Base-by-base conservation (phyloP, 2,329 filamentous ascomycete species). In the Penicillium rolfsii region DNA sequence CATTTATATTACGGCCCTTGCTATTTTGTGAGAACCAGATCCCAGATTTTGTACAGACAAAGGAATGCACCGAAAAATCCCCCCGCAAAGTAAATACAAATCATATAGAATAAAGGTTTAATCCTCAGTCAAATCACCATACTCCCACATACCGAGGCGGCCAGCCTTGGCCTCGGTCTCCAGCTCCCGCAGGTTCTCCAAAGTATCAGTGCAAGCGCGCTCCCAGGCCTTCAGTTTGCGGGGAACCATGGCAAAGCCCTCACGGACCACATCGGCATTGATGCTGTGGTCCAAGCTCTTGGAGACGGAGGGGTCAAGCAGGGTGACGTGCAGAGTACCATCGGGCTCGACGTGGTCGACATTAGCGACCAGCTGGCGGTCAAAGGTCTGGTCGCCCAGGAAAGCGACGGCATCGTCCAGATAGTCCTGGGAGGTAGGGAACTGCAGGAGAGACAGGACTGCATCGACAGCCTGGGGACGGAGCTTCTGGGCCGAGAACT, bases 131-230 rank as follows among this genome's bases (percentile, higher is more conserved):
- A 97, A 84, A 76, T 98, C 95, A 69, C 95, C 95, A 78, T 98
- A 99, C 84, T 99, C 95, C 93, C 94, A 99, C 85, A 97, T 95
- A 46, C 95, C 95, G 67, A 87, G 83, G 64, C 93, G 87, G 59
- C 88, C 87, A 58, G 85, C 82, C 85, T 96, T 97, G 4, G 94
- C 94, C 76, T 89, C 83, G 38, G 84, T 83, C 82, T 96, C 89
- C 55, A 89, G 85, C 76, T 89, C 85, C 72, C 86, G 88, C 63
- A 97, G 80, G 69, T 86, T 85, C 76, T 87, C 85, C 64, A 97
- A 79, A 46, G 93, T 87, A 36, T 90, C 84, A 59, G 85, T 84
- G 49, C 91, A 91, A 8, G 87, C 87, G 60, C 89, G 85, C 83
- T 98, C 95, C 91, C 93, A 98, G 0, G 88, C 83, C 85, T 93